phyloP scores from a whole-genome alignment of 371 early-diverging fungal genomes.

The Smittium culicis region DNA sequence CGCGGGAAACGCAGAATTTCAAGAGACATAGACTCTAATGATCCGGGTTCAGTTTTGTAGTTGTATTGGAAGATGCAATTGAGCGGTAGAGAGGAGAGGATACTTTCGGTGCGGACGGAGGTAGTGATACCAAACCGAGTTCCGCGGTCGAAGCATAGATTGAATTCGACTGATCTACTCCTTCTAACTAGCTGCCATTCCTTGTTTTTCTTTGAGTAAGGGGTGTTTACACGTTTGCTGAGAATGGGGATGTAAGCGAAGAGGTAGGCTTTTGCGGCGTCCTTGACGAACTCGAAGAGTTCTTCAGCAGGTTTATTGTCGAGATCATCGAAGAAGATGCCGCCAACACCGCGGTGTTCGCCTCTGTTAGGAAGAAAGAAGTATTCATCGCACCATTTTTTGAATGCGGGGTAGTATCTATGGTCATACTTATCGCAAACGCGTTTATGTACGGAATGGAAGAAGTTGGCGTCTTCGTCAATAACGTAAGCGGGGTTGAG shows the following conservation, averaged over 20 bases:
- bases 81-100: slow-evolving; percentile 67
- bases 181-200: slow-evolving; percentile 74
- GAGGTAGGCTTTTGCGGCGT: slow-evolving; percentile 55
- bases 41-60: neutral
- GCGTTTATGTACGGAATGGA: slow-evolving; percentile 59
- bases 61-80: slow-evolving; percentile 11
- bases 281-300: slow-evolving; percentile 52
- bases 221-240: slow-evolving; percentile 45
- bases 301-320: slow-evolving; percentile 51
- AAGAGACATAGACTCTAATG: neutral
- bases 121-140: slow-evolving; percentile 77
- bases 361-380: slow-evolving; percentile 59
- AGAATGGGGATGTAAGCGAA: slow-evolving; percentile 62
- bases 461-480: slow-evolving; percentile 63
- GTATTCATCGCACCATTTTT: slow-evolving; percentile 73
- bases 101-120: slow-evolving; percentile 69
- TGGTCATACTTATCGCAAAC: slow-evolving; percentile 62
- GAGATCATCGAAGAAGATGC: slow-evolving; percentile 78
- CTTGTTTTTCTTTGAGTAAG: slow-evolving; percentile 49
- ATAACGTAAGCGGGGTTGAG: slow-evolving; percentile 65
- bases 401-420: slow-evolving; percentile 55
- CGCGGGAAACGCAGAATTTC: slow-evolving; percentile 2
- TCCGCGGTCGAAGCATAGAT: slow-evolving; percentile 73
- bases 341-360: slow-evolving; percentile 72
- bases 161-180: slow-evolving; percentile 84